phyloP scores from a whole-genome alignment of 768 basidiomycete genomes.

The Termitomyces titanicus region DNA sequence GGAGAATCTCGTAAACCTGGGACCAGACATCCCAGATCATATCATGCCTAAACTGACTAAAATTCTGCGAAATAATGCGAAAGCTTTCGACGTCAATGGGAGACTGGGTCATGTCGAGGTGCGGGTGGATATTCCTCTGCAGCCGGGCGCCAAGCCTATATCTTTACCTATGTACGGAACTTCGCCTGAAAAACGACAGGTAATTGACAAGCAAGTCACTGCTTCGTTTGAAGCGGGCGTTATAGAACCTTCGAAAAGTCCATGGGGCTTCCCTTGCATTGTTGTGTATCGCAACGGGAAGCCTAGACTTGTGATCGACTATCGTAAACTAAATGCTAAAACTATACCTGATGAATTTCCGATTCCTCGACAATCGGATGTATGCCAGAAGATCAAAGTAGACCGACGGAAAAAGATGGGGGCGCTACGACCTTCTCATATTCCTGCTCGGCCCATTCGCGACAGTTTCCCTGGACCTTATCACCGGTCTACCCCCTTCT shows the following conservation, averaged over 20 bases:
- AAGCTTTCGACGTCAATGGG: background rate
- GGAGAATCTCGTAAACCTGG: too few relatives aligned
- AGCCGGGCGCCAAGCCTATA: slow-evolving; percentile 22
- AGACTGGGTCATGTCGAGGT: slow-evolving; percentile 11
- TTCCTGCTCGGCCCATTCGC: too few relatives aligned
- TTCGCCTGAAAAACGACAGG: slow-evolving; percentile 24
- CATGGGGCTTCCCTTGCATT: slow-evolving; percentile 29
- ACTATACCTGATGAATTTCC: slow-evolving; percentile 23
- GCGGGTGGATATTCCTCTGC: slow-evolving; percentile 21
- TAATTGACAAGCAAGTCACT: slow-evolving; percentile 26
- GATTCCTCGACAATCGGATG: slow-evolving; percentile 18
- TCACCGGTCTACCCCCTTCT: too few relatives aligned
- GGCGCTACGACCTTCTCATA: too few relatives aligned
- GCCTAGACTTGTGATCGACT: slow-evolving; percentile 32
- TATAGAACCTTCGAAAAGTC: slow-evolving; percentile 36
- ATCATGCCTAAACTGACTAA: too few relatives aligned
- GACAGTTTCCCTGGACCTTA: too few relatives aligned
- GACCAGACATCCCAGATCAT: too few relatives aligned
- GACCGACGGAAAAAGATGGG: too few relatives aligned
- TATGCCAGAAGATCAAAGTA: too few relatives aligned
- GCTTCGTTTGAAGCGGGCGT: slow-evolving; percentile 30
- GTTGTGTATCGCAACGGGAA: slow-evolving; percentile 36
- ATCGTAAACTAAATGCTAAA: slow-evolving; percentile 20
- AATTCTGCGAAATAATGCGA: too few relatives aligned
- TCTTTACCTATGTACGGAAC: slow-evolving; percentile 20